These are phyloP conservation scores for Yamadazyma siamensis DNA, from an alignment of 1,139 yeast species.

Conservation along the genomic window DNA sequence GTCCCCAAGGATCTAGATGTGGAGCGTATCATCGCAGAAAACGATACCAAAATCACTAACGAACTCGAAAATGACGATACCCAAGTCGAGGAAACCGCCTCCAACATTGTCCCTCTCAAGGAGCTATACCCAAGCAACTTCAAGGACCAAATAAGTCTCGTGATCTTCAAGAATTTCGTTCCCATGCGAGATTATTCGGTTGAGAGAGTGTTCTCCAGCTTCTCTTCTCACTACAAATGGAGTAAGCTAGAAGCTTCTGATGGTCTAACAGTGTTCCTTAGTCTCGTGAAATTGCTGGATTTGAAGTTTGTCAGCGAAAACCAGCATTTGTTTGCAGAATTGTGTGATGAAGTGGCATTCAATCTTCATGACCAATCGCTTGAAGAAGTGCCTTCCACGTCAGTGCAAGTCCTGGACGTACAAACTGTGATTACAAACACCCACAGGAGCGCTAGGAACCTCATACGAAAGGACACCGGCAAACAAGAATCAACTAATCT, in stretches of 20 bases:
- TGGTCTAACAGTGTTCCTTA: constrained; percentile 15
- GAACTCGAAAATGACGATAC: constrained; percentile 7
- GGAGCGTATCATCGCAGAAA: constrained; percentile 18
- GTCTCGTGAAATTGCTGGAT: constrained; percentile 6
- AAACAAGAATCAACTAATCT: constrained; percentile 18
- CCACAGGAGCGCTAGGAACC: background rate
- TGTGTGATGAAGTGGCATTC: constrained; percentile 6
- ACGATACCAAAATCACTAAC: constrained; percentile 18
- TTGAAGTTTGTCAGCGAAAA: constrained; percentile 5
- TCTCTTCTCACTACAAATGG: constrained; percentile 10
- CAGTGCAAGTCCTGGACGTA: constrained; percentile 2
- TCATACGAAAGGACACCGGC: constrained; percentile 14
- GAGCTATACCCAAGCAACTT: constrained; percentile 24
- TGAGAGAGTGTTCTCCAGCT: constrained; percentile 23
- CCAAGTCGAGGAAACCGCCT: constrained; percentile 14
- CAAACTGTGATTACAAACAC: constrained; percentile 1
- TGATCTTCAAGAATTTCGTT: constrained; percentile 34
- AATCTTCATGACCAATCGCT: constrained; percentile 4
- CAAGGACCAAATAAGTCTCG: constrained; percentile 36
- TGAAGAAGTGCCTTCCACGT: constrained; percentile 3
- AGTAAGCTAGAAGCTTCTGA: constrained; percentile 8
- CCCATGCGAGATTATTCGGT: constrained; percentile 23
- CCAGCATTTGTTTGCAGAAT: constrained; percentile 3
- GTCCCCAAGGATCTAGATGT: constrained; percentile 21
- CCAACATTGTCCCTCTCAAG: constrained; percentile 10